Conservation (phyloP, 257 asterid species). For the Solanum bulbocastanum region DNA sequence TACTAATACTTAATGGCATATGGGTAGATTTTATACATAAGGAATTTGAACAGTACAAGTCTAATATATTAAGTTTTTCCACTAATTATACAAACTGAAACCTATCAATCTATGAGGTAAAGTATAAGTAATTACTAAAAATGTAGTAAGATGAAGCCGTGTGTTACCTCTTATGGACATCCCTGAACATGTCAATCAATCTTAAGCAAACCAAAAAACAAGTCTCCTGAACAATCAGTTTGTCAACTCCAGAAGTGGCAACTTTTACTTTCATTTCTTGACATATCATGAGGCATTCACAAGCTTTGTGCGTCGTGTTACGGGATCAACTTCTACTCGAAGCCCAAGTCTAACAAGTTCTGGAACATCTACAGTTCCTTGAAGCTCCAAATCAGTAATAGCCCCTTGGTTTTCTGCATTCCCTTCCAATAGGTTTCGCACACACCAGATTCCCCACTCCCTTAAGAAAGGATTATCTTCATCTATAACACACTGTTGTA, state of each 20-base stretch:
- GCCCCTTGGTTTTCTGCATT: constrained; percentile 52
- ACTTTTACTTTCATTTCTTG: not conserved
- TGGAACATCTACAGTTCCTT: constrained; percentile 57
- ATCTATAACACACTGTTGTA: constrained; percentile 69
- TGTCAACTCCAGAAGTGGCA: not conserved
- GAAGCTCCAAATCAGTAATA: constrained; percentile 56
- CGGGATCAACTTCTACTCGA: constrained; percentile 70
- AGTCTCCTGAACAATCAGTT: not conserved
- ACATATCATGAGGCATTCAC: constrained; percentile 28
- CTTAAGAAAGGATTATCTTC: constrained; percentile 86
- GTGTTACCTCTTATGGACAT: not conserved
- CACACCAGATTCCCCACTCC: constrained; percentile 88
- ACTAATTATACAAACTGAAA: not conserved
- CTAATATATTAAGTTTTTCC: not conserved
- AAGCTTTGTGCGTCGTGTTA: constrained; percentile 63
- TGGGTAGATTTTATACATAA: not conserved
- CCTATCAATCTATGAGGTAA: not conserved
- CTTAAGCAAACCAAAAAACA: not conserved
- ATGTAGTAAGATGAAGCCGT: not conserved
- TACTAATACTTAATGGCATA: not conserved
- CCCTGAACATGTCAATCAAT: not conserved
- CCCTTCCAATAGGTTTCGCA: constrained; percentile 63
- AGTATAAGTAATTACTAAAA: not conserved
- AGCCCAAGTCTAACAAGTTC: constrained; percentile 58
- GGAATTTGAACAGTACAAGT: not conserved